Base-by-base conservation (phyloP, 306 rosid species). In the Clitoria ternatea region DNA sequence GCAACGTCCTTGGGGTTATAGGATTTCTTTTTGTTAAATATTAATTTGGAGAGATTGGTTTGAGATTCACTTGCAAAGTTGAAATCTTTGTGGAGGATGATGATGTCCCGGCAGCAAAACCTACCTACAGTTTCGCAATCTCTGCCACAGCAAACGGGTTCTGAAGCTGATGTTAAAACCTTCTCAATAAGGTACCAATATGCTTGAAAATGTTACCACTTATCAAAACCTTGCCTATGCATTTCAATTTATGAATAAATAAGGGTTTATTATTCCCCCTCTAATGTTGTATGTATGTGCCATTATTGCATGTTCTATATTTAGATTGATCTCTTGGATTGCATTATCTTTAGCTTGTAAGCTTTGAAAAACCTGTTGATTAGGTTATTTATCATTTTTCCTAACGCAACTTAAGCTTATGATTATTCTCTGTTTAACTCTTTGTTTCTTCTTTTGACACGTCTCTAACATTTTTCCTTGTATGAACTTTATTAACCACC, bases 171-270 rank as follows among this genome's bases (percentile, higher is more conserved):
- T 48, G 59, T 52, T 18, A 66, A 61, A 11, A 74, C 88, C 48
- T 88, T 88, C 82, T 81, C 84, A 11, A 61, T 88, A 74, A 88
- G 93, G 93, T 79, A 59, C 59, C 3, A 47, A 15, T 33, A 35
- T 24, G 43, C 52, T 71, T 30, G 19, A 47, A 49, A 30, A 50
- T 5, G 6, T 11, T 24, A 22, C 29, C 22, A 43, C 74, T 11
- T 24, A 22, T 22, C 22, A 43, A 73, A 45, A 65, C 17, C 7
- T 50, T 52, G 20, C 17, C n/a, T 43, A 9, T 33, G 50, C 17
- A 15, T 40, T 54, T 42, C 17, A 68, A 13, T 37, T 39, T 39
- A 36, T 61, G 3, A 32, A 20, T 61, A 15, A 32, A 20, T 61
- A 15, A 2, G 50, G 2, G 19, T 61, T 26, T 23, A 0, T 6